Evolutionary conservation across 768 basidiomycete species (phyloP), one percentile per base, ranked within the genome.

Genomic region (Chalciporus pseudorubinellus): DNA sequence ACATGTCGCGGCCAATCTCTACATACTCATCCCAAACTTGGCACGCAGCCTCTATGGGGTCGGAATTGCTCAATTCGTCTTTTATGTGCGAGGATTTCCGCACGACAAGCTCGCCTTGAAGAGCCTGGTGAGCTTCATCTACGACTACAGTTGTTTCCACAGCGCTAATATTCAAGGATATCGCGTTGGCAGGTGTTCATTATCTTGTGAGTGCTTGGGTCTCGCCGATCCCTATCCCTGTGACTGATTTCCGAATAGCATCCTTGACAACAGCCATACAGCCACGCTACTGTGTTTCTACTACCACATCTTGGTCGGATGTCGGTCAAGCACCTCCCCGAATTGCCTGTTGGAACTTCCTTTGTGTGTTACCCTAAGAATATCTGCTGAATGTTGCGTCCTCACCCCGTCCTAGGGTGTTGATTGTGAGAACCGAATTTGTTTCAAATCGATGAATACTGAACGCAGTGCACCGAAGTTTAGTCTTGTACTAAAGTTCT

Each of bases 31-130:
- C 6, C 34, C 14, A 36, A n/a, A 36, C 34, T 2, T 36, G 34
- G 33, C 33, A 6, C 1, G 9, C 16, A 36, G 34, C 34, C n/a
- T 36, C 16, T 36, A 36, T 7, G 34, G 34, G 6, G 34, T 36
- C 16, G 10, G n/a, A 36, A 5, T 36, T 31, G 4, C 10, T 31
- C 31, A 31, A 52, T 51, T 52, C 47, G 26, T 53, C 9, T 59
- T 57, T 36, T 65, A 65, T 39, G 13, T 56, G 12, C 34, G 31
- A 39, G 39, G 46, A 0, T 65, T 65, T 54, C 61, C 61, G 2
- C 38, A 7, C 13, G 63, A 65, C 28, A 16, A 12, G 26, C 9
- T 39, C 11, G 38, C 26, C 3, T 14, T 65, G 7, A 65, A 48
- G 40, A 7, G 14, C 12, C n/a, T 51, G 51, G 63, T 63, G 7